These are phyloP conservation scores for Curvularia eragrostidis DNA, from an alignment of 2,329 filamentous ascomycete species.

Conservation along the genomic window DNA sequence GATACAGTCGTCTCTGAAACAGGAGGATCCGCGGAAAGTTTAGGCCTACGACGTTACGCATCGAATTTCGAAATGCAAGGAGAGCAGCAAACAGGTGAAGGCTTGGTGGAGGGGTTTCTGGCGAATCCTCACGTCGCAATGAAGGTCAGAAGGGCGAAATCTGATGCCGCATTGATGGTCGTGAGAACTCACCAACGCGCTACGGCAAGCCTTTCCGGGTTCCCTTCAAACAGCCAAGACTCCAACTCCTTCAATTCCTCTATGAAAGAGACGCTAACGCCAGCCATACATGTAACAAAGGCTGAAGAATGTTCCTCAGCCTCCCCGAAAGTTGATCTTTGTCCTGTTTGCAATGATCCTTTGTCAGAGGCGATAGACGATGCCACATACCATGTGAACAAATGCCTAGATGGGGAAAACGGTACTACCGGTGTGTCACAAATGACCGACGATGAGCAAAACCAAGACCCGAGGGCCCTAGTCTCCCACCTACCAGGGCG, in stretches of 20 bases:
- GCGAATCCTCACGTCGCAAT: neutral
- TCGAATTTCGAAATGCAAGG: neutral
- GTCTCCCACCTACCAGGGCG: neutral
- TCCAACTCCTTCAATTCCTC: neutral
- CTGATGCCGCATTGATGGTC: neutral
- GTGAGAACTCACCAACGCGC: neutral
- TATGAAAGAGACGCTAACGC: neutral
- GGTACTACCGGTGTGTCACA: neutral
- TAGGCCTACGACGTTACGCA: neutral
- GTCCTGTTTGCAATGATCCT: neutral
- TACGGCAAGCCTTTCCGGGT: neutral
- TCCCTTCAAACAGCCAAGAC: neutral
- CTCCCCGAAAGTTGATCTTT: neutral
- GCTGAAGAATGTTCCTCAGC: neutral
- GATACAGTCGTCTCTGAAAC: neutral
- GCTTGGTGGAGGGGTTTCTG: neutral
- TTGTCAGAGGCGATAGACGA: neutral
- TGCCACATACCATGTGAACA: neutral
- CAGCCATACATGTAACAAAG: neutral
- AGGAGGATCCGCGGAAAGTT: neutral
- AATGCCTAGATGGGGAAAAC: neutral
- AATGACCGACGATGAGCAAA: neutral
- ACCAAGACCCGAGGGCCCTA: too few relatives aligned
- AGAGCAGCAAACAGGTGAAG: neutral
- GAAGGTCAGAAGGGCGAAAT: neutral